Evolutionary conservation across 148 eudicot genomes (phyloP).

Genomic region (Chenopodium album): DNA sequence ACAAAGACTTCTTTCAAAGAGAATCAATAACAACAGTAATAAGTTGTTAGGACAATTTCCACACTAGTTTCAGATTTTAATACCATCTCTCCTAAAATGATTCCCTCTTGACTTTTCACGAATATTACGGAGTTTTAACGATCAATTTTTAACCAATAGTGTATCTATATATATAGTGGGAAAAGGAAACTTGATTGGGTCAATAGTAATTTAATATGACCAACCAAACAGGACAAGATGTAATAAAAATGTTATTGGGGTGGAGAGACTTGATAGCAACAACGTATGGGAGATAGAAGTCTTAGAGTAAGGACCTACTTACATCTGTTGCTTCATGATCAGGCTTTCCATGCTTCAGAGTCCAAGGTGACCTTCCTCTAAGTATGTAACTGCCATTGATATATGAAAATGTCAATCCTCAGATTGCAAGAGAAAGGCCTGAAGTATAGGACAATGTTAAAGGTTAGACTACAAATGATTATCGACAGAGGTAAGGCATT

Average conservation of each 20-base stretch:
- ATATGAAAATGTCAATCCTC: constrained; percentile 13
- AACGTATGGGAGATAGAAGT: neutral
- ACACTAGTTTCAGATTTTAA: neutral
- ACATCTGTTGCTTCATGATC: constrained; percentile 86
- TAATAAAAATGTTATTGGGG: too few relatives aligned
- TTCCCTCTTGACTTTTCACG: neutral
- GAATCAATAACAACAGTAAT: neutral
- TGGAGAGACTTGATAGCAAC: neutral
- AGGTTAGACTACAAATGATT: neutral
- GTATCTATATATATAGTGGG: neutral
- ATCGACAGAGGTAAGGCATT: constrained; percentile 21
- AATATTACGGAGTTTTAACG: neutral
- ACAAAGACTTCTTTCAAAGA: neutral
- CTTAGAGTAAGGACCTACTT: constrained; percentile 17
- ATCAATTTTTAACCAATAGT: neutral
- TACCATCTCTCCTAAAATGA: neutral
- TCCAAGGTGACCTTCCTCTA: constrained; percentile 78
- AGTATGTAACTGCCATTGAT: constrained; percentile 58
- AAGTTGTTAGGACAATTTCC: neutral
- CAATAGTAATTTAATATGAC: neutral
- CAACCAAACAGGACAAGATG: neutral
- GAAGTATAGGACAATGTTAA: neutral
- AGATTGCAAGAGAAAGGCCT: neutral
- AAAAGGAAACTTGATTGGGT: neutral
- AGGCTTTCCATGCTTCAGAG: constrained; percentile 84